phyloP scores from a whole-genome alignment of 768 basidiomycete species.

The Rhizopogon vinicolor region DNA sequence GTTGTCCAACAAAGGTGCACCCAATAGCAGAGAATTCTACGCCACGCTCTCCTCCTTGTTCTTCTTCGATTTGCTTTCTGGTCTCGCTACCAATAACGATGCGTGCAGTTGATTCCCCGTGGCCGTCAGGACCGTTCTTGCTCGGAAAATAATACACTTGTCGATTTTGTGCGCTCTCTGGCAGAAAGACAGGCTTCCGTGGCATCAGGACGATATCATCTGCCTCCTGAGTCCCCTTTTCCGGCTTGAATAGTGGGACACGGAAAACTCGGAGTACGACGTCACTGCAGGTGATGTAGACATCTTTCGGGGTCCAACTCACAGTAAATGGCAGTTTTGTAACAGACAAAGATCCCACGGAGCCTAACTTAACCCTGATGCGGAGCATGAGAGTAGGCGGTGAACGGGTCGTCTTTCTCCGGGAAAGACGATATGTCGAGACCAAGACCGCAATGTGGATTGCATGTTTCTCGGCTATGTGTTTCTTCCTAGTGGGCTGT shows the following conservation, averaged over 20 bases:
- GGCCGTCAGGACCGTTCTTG: not conserved
- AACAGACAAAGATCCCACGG: slow-evolving; percentile 5
- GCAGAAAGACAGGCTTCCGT: slow-evolving; percentile 14
- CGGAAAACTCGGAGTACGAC: slow-evolving; percentile 13
- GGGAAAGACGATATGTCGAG: not conserved
- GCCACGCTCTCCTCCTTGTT: not conserved
- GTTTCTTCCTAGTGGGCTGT: not conserved
- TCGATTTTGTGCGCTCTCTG: slow-evolving; percentile 14
- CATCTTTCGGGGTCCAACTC: slow-evolving; percentile 20
- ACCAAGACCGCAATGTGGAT: not conserved
- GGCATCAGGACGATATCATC: slow-evolving; percentile 11
- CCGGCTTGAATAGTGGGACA: slow-evolving; percentile 17
- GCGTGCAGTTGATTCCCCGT: not conserved
- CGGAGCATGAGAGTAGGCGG: not conserved
- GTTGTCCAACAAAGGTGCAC: not conserved
- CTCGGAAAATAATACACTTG: slow-evolving; percentile 19
- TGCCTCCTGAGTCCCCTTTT: not conserved
- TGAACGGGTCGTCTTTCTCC: not conserved
- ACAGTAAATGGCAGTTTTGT: slow-evolving; percentile 20
- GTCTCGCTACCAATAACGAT: not conserved
- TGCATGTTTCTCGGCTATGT: not conserved
- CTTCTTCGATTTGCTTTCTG: not conserved
- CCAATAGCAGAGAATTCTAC: not conserved
- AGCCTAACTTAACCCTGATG: not conserved
- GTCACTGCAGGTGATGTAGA: slow-evolving; percentile 19